Conservation (phyloP, 164 flowering plant species). For the Houttuynia cordata region DNA sequence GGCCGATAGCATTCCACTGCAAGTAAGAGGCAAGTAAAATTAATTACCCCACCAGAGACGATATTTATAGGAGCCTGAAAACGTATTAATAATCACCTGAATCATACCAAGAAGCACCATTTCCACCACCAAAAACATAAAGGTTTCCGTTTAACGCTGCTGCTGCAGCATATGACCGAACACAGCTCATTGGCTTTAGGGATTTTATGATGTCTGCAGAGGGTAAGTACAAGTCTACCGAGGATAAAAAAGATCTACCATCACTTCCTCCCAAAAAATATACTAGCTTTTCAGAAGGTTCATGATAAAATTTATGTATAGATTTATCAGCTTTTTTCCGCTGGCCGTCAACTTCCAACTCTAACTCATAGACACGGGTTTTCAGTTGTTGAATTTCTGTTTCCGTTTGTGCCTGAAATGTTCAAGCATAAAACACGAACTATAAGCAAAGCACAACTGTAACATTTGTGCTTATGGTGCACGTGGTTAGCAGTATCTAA, state of each 20-base stretch:
- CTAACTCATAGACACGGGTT: slow-evolving; percentile 28
- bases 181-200: slow-evolving; percentile 49
- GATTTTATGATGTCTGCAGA: slow-evolving; percentile 36
- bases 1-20: slow-evolving; percentile 68
- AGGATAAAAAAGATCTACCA: slow-evolving; percentile 49
- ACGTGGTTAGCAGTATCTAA: too few relatives aligned
- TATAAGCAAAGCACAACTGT: too few relatives aligned
- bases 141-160: slow-evolving; percentile 39
- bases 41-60: background rate
- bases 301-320: background rate
- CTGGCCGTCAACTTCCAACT: slow-evolving; percentile 12
- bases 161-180: slow-evolving; percentile 55
- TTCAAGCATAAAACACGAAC: background rate
- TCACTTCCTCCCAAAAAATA: slow-evolving; percentile 70
- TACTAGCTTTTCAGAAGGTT: background rate
- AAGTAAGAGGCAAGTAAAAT: slow-evolving; percentile 3
- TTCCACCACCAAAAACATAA: slow-evolving; percentile 71
- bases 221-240: slow-evolving; percentile 47
- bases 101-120: slow-evolving; percentile 52
- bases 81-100: slow-evolving; percentile 45
- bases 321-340: slow-evolving; percentile 10
- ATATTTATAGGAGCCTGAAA: background rate
- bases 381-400: slow-evolving; percentile 31
- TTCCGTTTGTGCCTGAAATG: slow-evolving; percentile 39
- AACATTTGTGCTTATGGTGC: too few relatives aligned